These are phyloP conservation scores for Mitragyna speciosa DNA, from an alignment of 257 asterid species.

Conservation along the genomic window DNA sequence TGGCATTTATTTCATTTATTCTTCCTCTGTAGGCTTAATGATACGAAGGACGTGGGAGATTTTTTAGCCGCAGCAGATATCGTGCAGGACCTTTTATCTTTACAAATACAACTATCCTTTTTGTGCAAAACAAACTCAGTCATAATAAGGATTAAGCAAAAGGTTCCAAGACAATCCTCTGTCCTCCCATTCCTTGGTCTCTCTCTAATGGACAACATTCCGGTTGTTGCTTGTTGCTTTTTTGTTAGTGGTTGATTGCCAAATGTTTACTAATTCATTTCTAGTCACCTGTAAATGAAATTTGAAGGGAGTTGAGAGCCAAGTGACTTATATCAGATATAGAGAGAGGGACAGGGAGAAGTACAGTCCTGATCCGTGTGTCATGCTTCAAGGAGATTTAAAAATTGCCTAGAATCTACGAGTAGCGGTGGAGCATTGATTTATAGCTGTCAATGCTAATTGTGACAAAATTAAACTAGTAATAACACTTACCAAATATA, in stretches of 20 bases:
- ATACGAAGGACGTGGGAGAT: slow-evolving; percentile 41
- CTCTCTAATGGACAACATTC: neutral
- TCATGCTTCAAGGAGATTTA: neutral
- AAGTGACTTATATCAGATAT: neutral
- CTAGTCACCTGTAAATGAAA: neutral
- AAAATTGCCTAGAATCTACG: neutral
- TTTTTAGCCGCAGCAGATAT: slow-evolving; percentile 36
- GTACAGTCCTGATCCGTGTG: neutral
- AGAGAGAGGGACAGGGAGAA: neutral
- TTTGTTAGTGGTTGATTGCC: neutral
- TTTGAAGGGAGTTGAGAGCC: neutral
- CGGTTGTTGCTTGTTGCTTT: neutral
- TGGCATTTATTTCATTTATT: slow-evolving; percentile 32
- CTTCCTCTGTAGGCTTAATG: slow-evolving; percentile 59
- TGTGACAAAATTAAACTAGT: too few relatives aligned
- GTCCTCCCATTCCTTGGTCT: neutral
- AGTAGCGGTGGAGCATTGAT: neutral
- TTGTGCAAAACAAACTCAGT: slow-evolving; percentile 39
- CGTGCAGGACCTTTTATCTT: slow-evolving; percentile 47
- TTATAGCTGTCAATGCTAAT: neutral
- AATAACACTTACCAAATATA: neutral
- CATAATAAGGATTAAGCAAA: slow-evolving; percentile 58
- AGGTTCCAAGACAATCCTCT: slow-evolving; percentile 35
- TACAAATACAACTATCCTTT: slow-evolving; percentile 53
- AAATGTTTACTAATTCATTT: neutral